Evolutionary conservation across 148 eudicot genomes (phyloP).

Genomic region (Salicornia ramosissima): DNA sequence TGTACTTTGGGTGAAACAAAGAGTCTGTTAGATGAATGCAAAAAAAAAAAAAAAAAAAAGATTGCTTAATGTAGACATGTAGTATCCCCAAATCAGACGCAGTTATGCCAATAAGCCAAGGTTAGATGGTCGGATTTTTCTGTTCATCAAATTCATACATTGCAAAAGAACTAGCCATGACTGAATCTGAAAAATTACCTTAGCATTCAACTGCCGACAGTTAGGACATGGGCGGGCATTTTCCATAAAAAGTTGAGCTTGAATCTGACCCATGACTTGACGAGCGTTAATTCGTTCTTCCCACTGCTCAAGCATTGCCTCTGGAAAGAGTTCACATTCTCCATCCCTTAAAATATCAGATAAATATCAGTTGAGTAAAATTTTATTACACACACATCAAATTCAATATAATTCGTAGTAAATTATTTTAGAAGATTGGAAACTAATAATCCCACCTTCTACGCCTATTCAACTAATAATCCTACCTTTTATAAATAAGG

Average conservation of each 20-base stretch:
- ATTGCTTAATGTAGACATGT: no score
- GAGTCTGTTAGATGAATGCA: no score
- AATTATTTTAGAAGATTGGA: no score
- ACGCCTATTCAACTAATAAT: no score
- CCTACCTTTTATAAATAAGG: no score
- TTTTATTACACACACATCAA: neutral
- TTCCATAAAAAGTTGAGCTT: conserved; percentile 35
- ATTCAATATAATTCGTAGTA: neutral
- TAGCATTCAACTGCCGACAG: conserved; percentile 66
- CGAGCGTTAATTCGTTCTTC: conserved; percentile 52
- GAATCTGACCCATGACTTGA: conserved; percentile 50
- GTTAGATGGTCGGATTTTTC: no score
- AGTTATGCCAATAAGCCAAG: no score
- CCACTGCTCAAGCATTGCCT: conserved; percentile 50
- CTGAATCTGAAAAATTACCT: conserved; percentile 37
- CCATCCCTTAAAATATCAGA: conserved; percentile 44
- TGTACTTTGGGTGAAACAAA: no score
- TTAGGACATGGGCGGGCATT: conserved; percentile 57
- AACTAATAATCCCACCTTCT: no score
- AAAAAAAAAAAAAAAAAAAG: no score
- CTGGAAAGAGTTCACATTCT: conserved; percentile 73
- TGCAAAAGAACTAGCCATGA: neutral
- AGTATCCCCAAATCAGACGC: no score
- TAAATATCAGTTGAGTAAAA: neutral
- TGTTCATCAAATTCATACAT: no score